Evolutionary conservation across 169 alveolate species (phyloP).

Genomic region (Toxoplasma gondii): DNA sequence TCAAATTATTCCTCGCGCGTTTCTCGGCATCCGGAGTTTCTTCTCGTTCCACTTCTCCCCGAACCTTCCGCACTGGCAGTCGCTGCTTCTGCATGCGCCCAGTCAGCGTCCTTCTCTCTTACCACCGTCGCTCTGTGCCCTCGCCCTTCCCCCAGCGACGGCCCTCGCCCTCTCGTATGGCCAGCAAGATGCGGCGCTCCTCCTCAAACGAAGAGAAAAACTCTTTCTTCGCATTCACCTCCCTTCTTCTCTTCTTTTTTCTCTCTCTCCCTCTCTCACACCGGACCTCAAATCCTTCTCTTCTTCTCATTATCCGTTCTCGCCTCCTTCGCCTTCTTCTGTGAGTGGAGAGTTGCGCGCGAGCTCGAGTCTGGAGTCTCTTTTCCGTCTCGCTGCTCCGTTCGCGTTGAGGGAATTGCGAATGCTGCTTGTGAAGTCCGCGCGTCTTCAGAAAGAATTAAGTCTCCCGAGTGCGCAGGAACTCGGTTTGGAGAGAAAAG

Average conservation of each 20-base stretch:
- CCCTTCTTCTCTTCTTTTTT: not conserved
- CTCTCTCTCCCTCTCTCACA: not conserved
- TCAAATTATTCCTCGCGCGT: not conserved
- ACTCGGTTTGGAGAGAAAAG: not conserved
- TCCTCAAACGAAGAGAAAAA: not conserved
- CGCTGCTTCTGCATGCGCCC: slow-evolving; percentile 11
- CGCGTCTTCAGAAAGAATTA: not conserved
- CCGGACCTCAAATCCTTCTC: not conserved
- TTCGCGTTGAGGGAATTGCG: not conserved
- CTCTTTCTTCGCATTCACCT: not conserved
- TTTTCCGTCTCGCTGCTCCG: not conserved
- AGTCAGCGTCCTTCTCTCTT: not conserved
- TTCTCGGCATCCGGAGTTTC: not conserved
- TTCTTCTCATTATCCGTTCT: not conserved
- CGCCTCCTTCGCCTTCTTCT: not conserved
- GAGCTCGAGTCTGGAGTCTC: not conserved
- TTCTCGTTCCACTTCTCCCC: slow-evolving; percentile 8
- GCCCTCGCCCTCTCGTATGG: not conserved
- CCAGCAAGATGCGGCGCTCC: not conserved
- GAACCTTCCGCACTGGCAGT: slow-evolving; percentile 12
- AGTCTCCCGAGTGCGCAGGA: not conserved
- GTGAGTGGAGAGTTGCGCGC: not conserved
- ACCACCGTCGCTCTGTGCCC: not conserved
- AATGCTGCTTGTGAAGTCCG: not conserved
- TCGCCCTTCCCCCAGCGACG: not conserved